Conservation (phyloP, 2,329 filamentous ascomycete genomes). For the Tolypocladium nubicola region DNA sequence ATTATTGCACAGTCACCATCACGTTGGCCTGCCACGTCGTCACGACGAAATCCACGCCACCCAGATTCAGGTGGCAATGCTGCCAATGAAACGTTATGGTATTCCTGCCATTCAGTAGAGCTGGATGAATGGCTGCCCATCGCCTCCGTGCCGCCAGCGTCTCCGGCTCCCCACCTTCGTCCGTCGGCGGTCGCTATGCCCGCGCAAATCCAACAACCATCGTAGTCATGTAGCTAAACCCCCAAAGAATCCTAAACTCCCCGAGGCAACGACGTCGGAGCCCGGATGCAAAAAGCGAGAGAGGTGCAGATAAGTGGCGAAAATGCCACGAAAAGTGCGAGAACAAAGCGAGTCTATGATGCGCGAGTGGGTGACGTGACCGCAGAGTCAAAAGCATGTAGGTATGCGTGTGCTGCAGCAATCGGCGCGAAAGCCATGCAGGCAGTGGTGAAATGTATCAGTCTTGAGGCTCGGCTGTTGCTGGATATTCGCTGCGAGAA, state of each 20-base stretch:
- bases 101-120: slow-evolving; percentile 25
- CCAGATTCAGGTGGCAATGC: neutral
- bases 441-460: neutral
- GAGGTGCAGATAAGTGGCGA: neutral
- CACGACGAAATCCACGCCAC: neutral
- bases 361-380: neutral
- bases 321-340: neutral
- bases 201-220: neutral
- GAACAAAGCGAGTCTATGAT: neutral
- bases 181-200: neutral
- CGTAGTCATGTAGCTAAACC: neutral
- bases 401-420: neutral
- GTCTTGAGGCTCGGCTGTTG: neutral
- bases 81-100: slow-evolving; percentile 15
- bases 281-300: neutral
- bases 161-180: neutral
- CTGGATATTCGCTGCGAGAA: neutral
- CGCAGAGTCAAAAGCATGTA: neutral
- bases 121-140: neutral
- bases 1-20: neutral
- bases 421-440: neutral
- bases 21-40: neutral
- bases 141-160: neutral
- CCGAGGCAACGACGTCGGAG: neutral
- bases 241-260: neutral